These are phyloP conservation scores for Turritis glabra DNA, from an alignment of 345 rosid species.

Conservation along the genomic window DNA sequence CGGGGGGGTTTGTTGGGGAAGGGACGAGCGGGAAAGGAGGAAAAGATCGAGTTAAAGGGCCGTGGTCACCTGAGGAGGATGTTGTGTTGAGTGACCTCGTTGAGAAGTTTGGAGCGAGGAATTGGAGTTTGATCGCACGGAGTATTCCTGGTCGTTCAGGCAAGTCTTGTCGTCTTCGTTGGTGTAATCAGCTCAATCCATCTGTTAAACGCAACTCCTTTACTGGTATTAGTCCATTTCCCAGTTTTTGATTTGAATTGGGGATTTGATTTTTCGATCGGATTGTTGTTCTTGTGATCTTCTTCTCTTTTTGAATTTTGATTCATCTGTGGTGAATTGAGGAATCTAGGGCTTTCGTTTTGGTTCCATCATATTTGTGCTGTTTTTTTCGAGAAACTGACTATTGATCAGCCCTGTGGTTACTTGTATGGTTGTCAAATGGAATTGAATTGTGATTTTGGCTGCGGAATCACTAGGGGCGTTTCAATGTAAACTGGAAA, in stretches of 20 bases:
- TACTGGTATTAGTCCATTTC: slow-evolving; percentile 46
- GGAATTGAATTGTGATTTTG: not conserved
- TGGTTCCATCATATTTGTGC: not conserved
- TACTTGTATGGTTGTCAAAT: slow-evolving; percentile 13
- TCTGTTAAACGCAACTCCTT: slow-evolving; percentile 78
- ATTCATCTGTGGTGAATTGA: not conserved
- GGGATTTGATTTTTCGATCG: not conserved
- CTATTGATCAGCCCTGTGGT: not conserved
- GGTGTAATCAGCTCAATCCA: slow-evolving; percentile 97
- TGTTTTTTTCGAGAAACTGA: not conserved
- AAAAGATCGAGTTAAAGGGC: slow-evolving; percentile 56
- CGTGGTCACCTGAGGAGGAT: slow-evolving; percentile 83
- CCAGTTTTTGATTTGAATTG: not conserved
- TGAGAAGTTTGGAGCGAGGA: slow-evolving; percentile 66
- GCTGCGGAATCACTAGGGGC: not conserved
- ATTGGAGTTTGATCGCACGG: slow-evolving; percentile 79
- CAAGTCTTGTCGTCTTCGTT: slow-evolving; percentile 86
- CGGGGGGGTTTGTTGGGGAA: slow-evolving; percentile 36
- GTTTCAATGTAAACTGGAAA: not conserved
- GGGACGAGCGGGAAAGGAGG: slow-evolving; percentile 32
- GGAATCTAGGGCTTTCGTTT: slow-evolving; percentile 18
- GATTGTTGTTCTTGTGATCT: slow-evolving; percentile 15
- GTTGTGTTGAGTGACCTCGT: slow-evolving; percentile 60
- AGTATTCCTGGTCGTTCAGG: slow-evolving; percentile 80
- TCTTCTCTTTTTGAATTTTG: slow-evolving; percentile 2